These are phyloP conservation scores for Rhinocladiella similis DNA, from an alignment of 2,329 filamentous ascomycete genomes.

Conservation along the genomic window DNA sequence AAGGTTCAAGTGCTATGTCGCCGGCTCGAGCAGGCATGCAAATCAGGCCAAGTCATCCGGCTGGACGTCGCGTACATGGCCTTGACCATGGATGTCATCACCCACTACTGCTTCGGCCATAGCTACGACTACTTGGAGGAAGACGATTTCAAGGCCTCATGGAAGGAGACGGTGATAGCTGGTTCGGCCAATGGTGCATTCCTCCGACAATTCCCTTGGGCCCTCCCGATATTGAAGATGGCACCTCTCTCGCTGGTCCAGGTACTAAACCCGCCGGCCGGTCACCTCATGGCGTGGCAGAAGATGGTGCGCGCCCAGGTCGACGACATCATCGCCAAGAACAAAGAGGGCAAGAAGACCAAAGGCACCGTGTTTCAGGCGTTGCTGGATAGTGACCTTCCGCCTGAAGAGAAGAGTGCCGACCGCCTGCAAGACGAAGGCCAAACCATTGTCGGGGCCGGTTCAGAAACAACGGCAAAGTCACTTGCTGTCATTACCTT, in stretches of 20 bases:
- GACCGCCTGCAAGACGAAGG: conserved; percentile 35
- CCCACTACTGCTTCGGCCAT: conserved; percentile 22
- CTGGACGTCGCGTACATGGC: conserved; percentile 37
- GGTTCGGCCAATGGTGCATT: conserved; percentile 9
- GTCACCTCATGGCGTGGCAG: conserved; percentile 8
- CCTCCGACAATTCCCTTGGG: conserved; percentile 18
- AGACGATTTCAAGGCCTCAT: conserved; percentile 8
- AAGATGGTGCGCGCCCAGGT: conserved; percentile 6
- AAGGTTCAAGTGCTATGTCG: conserved; percentile 29
- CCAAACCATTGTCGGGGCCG: conserved; percentile 35
- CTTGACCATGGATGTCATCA: conserved; percentile 31
- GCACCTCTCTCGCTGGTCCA: conserved; percentile 15
- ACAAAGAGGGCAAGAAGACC: conserved; percentile 5
- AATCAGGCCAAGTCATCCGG: conserved; percentile 12
- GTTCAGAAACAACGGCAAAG: conserved; percentile 32
- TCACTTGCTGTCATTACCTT: conserved; percentile 21
- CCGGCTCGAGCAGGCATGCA: conserved; percentile 15
- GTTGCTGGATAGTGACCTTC: conserved; percentile 25
- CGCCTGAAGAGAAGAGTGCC: conserved; percentile 33
- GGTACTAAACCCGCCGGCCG: conserved; percentile 10
- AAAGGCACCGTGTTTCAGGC: conserved; percentile 7
- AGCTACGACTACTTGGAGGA: conserved; percentile 18
- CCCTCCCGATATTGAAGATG: conserved; percentile 12
- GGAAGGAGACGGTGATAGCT: conserved; percentile 9
- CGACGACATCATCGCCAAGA: conserved; percentile 7